Base-by-base conservation (phyloP, 148 eudicot species). In the Polygonum maritimum region DNA sequence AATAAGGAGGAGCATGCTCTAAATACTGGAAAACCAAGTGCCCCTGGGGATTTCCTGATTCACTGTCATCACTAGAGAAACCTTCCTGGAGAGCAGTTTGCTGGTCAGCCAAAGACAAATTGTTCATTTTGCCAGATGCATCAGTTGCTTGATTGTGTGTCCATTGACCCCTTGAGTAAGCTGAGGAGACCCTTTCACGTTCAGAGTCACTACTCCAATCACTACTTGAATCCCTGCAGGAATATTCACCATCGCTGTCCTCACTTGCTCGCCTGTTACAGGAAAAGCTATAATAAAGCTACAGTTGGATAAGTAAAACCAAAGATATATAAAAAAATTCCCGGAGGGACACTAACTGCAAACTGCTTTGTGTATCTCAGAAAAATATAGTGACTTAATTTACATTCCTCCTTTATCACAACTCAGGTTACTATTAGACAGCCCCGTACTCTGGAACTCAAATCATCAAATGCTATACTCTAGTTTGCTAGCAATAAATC, bases 141-240 rank as follows among this genome's bases (percentile, higher is more conserved):
- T 83, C 88, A 47, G 74, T 81, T 11, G 81, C 76, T 21, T 70
- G 76, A 67, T 60, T 79, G 48, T 79, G 78, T 75, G 70, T 88
- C 63, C 40, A 67, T 76, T 79, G 77, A 54, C 81, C 83, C 74
- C 77, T 76, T 31, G 81, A 67, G 78, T 74, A 70, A 36, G 76
- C 75, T 80, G 74, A 77, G 48, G 74, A 77, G 48, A 80, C 80
- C 80, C 86, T 86, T 18, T 92, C 94, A 58, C 79, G 89, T 57
- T 90, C 95, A 70, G 81, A 82, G 80, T 91, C 98, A 77, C 97
- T 87, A 84, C 97, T 89, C 63, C 92, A 91, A 58, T 87, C 94
- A 84, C 96, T 91, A 83, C 93, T 81, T 52, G 91, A 88, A 82
- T 89, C 95, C 84, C 90, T 87, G 65, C 92, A 83, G n/a, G 79